phyloP scores from a whole-genome alignment of 257 asterid species.

The Jaltomata sinuosa region DNA sequence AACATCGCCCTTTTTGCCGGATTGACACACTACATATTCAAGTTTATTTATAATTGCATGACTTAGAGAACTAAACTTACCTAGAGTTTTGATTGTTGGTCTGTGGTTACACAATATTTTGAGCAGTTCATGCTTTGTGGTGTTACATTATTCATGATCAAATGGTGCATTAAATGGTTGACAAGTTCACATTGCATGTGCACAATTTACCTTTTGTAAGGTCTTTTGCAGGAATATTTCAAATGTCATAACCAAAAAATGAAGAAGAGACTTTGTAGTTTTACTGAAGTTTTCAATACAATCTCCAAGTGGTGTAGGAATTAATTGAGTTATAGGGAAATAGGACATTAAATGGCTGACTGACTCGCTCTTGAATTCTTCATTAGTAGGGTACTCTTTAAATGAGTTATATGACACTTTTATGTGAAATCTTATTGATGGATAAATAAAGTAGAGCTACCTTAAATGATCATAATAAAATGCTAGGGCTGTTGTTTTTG shows the following conservation, averaged over 20 bases:
- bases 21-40: neutral
- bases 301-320: neutral
- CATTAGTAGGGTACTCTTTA: neutral
- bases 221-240: neutral
- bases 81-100: neutral
- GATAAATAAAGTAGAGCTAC: neutral
- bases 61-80: neutral
- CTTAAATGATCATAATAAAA: neutral
- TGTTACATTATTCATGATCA: neutral
- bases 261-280: neutral
- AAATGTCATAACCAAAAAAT: neutral
- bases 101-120: neutral
- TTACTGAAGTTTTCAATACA: neutral
- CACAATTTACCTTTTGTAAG: neutral
- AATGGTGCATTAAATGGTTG: neutral
- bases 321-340: neutral
- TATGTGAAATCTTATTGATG: neutral
- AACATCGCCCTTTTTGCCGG: neutral
- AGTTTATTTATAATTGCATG: neutral
- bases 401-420: neutral
- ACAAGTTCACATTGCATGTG: neutral
- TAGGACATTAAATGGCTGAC: neutral
- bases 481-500: neutral
- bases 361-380: neutral
- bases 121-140: neutral